These are phyloP conservation scores for Suillus fuscotomentosus DNA, from an alignment of 768 basidiomycete genomes.

Conservation along the genomic window DNA sequence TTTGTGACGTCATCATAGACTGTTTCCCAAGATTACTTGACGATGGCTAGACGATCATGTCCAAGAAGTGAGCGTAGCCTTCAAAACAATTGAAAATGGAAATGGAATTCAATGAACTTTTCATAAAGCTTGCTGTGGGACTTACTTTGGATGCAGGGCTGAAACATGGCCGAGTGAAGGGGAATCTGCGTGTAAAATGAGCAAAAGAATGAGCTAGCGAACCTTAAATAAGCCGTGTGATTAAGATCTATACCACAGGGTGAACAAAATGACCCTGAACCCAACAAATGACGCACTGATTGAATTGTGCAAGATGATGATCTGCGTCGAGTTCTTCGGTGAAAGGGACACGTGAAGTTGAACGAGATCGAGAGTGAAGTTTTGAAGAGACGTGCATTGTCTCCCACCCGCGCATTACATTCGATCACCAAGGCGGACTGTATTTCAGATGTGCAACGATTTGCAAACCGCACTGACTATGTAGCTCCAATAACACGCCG, in stretches of 20 bases:
- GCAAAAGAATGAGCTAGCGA: not conserved
- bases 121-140: not conserved
- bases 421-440: constrained; percentile 53
- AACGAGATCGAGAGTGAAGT: not conserved
- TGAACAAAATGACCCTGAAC: constrained; percentile 8
- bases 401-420: constrained; percentile 46
- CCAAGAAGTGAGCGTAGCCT: constrained; percentile 52
- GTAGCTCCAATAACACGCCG: constrained; percentile 55
- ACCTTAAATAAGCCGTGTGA: constrained; percentile 56
- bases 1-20: constrained; percentile 32
- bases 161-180: constrained; percentile 50
- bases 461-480: constrained; percentile 59
- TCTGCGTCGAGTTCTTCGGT: constrained; percentile 34
- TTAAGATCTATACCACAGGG: constrained; percentile 38
- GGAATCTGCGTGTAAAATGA: constrained; percentile 39
- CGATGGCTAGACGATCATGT: constrained; percentile 61
- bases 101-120: not conserved
- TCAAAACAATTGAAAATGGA: constrained; percentile 61
- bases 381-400: constrained; percentile 29
- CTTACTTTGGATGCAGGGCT: constrained; percentile 49
- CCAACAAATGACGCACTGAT: constrained; percentile 38
- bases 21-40: constrained; percentile 34
- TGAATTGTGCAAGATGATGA: constrained; percentile 51
- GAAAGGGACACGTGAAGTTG: not conserved
- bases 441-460: constrained; percentile 60